Percentiles rank a stretch among this genome's conserved stretches.
Evolutionary conservation across 2,329 filamentous ascomycete species (phyloP).

Genomic region (Alternaria alternata): DNA sequence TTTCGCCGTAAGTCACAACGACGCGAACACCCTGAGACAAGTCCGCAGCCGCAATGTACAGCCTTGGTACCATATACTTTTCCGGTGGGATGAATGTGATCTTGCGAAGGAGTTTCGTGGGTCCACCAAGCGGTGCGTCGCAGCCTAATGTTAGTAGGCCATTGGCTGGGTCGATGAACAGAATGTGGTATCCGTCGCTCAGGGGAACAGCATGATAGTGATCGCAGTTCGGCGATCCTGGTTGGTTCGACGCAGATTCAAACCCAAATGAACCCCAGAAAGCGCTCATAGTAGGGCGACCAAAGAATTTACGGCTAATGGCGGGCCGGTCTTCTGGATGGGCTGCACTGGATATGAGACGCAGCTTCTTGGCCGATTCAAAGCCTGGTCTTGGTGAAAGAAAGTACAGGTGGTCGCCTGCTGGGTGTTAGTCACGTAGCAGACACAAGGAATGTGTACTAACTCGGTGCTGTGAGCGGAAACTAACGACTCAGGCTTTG

Average conservation of each 20-base stretch:
- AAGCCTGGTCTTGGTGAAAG: conserved; percentile 62
- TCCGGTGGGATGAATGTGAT: conserved; percentile 61
- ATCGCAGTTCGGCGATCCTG: conserved; percentile 52
- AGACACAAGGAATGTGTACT: not conserved
- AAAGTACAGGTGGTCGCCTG: conserved; percentile 65
- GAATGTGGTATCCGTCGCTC: conserved; percentile 70
- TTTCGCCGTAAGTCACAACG: conserved; percentile 63
- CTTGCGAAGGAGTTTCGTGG: conserved; percentile 66
- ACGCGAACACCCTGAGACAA: conserved; percentile 66
- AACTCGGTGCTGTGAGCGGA: conserved; percentile 61
- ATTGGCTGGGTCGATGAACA: conserved; percentile 69
- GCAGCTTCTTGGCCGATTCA: conserved; percentile 65
- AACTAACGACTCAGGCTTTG: conserved; percentile 65
- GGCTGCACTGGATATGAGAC: conserved; percentile 69
- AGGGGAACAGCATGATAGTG: conserved; percentile 71
- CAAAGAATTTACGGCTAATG: conserved; percentile 34
- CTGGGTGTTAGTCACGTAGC: not conserved
- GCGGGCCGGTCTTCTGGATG: conserved; percentile 50
- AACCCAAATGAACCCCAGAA: conserved; percentile 36
- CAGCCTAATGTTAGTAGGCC: conserved; percentile 67
- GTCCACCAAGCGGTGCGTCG: conserved; percentile 66
- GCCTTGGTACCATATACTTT: conserved; percentile 52
- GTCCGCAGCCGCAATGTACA: conserved; percentile 67
- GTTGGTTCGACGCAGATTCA: conserved; percentile 19
- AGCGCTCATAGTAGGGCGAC: conserved; percentile 23